These are phyloP conservation scores for Phytophthora niederhauseri DNA, from an alignment of 352 stramenopile genomes.

Conservation along the genomic window DNA sequence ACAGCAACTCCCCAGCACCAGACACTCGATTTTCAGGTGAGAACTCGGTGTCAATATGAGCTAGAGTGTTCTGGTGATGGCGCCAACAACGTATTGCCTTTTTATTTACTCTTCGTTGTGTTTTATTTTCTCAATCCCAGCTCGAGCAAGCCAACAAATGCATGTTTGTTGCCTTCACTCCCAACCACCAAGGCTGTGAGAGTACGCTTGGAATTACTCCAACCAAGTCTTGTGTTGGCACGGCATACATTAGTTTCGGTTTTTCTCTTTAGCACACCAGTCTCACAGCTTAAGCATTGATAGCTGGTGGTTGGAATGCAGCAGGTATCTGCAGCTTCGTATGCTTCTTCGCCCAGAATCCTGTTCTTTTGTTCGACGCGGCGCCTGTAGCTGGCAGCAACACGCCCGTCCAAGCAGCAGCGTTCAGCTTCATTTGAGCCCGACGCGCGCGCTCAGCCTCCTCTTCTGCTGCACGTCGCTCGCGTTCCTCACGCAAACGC, in stretches of 20 bases:
- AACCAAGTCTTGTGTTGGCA: constrained; percentile 5
- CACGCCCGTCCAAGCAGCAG: constrained; percentile 56
- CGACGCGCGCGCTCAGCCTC: constrained; percentile 47
- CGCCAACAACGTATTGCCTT: constrained; percentile 6
- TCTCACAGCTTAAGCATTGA: constrained; percentile 32
- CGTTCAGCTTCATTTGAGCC: constrained; percentile 72
- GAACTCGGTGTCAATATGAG: neutral
- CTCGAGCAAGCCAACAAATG: neutral
- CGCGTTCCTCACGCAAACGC: constrained; percentile 62
- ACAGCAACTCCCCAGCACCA: neutral
- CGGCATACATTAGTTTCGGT: neutral
- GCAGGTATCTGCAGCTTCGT: constrained; percentile 57
- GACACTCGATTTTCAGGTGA: constrained; percentile 23
- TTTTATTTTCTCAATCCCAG: neutral
- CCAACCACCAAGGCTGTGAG: neutral
- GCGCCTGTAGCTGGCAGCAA: constrained; percentile 35
- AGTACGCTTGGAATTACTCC: neutral
- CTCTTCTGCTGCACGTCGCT: constrained; percentile 58
- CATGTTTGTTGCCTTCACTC: neutral
- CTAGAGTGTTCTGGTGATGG: neutral
- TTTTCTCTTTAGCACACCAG: neutral
- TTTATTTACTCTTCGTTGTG: constrained; percentile 22
- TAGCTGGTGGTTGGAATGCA: constrained; percentile 50
- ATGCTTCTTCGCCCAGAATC: constrained; percentile 71
- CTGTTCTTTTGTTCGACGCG: constrained; percentile 23